Base-by-base conservation (phyloP, 2,329 filamentous ascomycete species). In the Colletotrichum siamense region DNA sequence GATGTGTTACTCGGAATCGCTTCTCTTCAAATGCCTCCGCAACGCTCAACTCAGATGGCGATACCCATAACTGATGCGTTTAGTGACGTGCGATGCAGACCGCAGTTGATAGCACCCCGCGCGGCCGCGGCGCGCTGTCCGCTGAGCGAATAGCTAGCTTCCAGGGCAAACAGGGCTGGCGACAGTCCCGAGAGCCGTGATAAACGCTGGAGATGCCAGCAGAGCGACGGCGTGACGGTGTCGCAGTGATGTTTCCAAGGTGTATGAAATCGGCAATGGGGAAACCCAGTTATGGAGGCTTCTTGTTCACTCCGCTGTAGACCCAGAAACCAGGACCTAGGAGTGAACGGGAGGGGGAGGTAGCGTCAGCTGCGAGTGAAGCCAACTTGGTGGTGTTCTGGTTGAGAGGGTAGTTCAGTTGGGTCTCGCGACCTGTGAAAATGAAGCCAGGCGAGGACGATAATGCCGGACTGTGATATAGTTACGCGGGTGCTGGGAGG, bases 221-320 rank as follows among this genome's bases (percentile, higher is more conserved):
- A 24, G 24, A 30, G 13, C 34, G n/a, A 44, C 72, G 39, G 49
- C 26, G 57, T 16, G 52, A 44, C 44, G 30, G 26, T 64, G 16
- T 32, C 30, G 52, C 26, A 22, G 52, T 62, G 61, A 34, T 10
- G 15, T 44, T 57, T 34, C 62, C 36, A 62, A 34, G 15, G 52
- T 32, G 62, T 63, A 7, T 6, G n/a, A 49, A 24, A 52, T 52
- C 28, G 9, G 22, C 24, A 18, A 44, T 26, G n/a, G 62, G 36
- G 26, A 75, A 77, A 86, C 81, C 90, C 86, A 96, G 88, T 98
- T 99, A 99, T 91, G 96, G 96, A 86, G 97, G 96, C 89, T 98
- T 96, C 90, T 96, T 97, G 91, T 97, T 95, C 90, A 96, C 95
- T 94, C 96, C 96, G 91, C 93, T 93, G 87, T 96, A 96, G 93